phyloP scores from a whole-genome alignment of 2,329 filamentous ascomycete genomes.

The Diaporthe eres region DNA sequence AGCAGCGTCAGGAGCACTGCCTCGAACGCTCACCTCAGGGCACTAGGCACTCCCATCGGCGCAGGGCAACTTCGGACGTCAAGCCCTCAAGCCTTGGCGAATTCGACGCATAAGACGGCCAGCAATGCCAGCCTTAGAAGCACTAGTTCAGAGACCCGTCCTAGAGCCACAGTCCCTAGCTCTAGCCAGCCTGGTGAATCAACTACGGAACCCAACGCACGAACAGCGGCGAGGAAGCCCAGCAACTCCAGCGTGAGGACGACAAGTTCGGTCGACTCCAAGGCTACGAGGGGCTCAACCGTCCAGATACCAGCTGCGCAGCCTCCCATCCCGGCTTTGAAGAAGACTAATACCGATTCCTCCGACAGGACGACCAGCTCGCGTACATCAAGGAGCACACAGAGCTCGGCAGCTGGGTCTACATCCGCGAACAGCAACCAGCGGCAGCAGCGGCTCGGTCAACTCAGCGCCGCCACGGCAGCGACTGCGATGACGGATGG shows the following conservation, averaged over 20 bases:
- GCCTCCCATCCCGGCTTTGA: not conserved
- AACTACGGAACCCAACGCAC: too few relatives aligned
- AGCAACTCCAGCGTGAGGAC: not conserved
- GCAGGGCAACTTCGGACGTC: not conserved
- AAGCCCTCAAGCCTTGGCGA: too few relatives aligned
- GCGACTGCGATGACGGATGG: not conserved
- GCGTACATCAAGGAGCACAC: not conserved
- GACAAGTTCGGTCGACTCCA: not conserved
- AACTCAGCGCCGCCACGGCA: not conserved
- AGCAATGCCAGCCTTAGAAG: not conserved
- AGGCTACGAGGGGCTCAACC: not conserved
- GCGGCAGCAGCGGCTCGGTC: not conserved
- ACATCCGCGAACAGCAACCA: not conserved
- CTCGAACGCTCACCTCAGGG: not conserved
- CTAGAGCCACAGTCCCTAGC: not conserved
- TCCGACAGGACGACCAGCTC: not conserved
- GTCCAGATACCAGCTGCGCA: not conserved
- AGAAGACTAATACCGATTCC: not conserved
- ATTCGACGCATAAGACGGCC: not conserved
- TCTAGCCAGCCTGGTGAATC: too few relatives aligned
- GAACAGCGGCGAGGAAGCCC: not conserved
- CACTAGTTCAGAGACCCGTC: not conserved
- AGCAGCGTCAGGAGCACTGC: not conserved
- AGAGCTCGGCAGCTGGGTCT: not conserved
- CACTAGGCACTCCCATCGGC: accelerated